A percentile compares a stretch with the other conserved stretches of the same genome.
Evolutionary conservation across 352 stramenopile species (phyloP).

Genomic region (Phytophthora fragariae): DNA sequence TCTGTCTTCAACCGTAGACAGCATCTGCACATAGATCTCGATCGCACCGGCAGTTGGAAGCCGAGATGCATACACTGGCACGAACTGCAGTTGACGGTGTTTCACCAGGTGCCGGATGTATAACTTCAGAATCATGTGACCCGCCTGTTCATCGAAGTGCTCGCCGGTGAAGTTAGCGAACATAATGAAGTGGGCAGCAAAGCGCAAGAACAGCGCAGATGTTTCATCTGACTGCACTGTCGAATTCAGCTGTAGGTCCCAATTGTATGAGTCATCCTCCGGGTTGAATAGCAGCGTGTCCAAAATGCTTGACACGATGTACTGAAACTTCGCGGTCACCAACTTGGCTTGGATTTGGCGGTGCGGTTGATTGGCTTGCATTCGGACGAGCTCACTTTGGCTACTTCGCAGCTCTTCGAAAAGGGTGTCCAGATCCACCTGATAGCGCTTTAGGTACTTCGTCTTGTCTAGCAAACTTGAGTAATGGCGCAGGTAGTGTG

Average conservation of each 20-base stretch:
- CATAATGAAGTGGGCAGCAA: constrained; percentile 83
- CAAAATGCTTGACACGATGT: constrained; percentile 77
- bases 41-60: constrained; percentile 66
- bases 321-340: constrained; percentile 78
- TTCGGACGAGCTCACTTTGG: constrained; percentile 65
- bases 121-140: constrained; percentile 83
- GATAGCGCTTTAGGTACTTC: constrained; percentile 79
- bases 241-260: constrained; percentile 64
- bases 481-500: constrained; percentile 67
- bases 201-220: constrained; percentile 73
- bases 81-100: constrained; percentile 76
- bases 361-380: constrained; percentile 75
- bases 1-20: constrained; percentile 64
- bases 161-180: constrained; percentile 78
- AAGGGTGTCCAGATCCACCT: constrained; percentile 70
- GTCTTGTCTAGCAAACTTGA: constrained; percentile 68
- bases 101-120: constrained; percentile 88
- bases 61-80: constrained; percentile 75
- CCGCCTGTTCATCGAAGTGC: constrained; percentile 63
- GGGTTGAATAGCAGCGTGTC: constrained; percentile 58
- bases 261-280: constrained; percentile 64
- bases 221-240: constrained; percentile 52
- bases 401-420: constrained; percentile 82
- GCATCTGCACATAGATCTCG: constrained; percentile 81
- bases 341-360: constrained; percentile 85